Base-by-base conservation (phyloP, 768 basidiomycete genomes). In the Leccinellum luteum region DNA sequence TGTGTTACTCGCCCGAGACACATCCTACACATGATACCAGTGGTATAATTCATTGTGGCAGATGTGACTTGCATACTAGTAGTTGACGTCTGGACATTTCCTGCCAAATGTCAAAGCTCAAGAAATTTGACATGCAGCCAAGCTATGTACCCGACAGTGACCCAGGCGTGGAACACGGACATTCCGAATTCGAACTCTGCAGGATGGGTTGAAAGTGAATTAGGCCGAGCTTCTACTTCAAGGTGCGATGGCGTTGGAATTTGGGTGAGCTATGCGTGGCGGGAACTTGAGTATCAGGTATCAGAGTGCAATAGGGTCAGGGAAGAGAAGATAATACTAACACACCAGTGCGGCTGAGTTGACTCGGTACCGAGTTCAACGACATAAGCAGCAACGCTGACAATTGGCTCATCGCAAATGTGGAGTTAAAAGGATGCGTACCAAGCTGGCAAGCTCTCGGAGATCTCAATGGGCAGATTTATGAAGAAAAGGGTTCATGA, bases 21-120 rank as follows among this genome's bases (percentile, higher is more conserved):
- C 6, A 32, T 35, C 10, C 31, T 34, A 21, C 10, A 31, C 32
- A 34, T 51, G 12, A 19, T 19, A 41, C n/a, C 35, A 38, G 4
- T 38, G 35, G 35, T 28, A 28, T 38, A 38, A n/a, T 41, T 41
- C 38, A n/a, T 38, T 55, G 28, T 23, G 19, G 17, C 19, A n/a
- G 8, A 17, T 25, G 25, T 23, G 21, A 27, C 43, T 54, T 53
- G 50, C 23, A 27, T 51, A 3, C 51, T 21, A 31, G 21, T 31
- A 17, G 7, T n/a, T 41, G 38, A 41, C 17, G 38, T 28, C 17
- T 52, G 9, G 54, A 53, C 54, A 34, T 44, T 41, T 56, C 30
- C 54, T 56, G 55, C 52, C 54, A 54, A 31, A 32, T n/a, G 48
- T 45, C 23, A 45, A 12, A 25, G 38, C n/a, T 41, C 38, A 9